Evolutionary conservation across 768 basidiomycete species (phyloP).

Genomic region (Amyloporia xantha): DNA sequence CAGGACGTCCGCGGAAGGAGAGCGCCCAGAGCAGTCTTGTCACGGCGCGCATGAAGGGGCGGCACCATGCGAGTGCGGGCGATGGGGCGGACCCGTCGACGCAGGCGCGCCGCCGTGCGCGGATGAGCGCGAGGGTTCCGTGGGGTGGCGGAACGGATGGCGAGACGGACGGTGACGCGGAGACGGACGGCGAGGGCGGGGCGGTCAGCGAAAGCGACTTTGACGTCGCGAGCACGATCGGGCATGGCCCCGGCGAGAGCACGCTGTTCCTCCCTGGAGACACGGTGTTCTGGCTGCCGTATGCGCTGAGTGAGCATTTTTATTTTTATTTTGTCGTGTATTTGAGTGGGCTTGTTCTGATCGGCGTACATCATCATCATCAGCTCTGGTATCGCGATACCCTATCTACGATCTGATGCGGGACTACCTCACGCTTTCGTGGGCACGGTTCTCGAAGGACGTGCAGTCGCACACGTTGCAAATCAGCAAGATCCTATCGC

Average conservation of each 20-base stretch:
- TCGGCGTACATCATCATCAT: neutral
- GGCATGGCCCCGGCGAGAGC: constrained; percentile 81
- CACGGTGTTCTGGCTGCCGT: constrained; percentile 93
- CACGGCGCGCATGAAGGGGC: constrained; percentile 57
- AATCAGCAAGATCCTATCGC: constrained; percentile 81
- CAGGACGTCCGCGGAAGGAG: constrained; percentile 71
- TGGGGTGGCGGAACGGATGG: constrained; percentile 59
- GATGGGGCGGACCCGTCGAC: constrained; percentile 44
- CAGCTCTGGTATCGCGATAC: constrained; percentile 83
- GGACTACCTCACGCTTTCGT: constrained; percentile 91
- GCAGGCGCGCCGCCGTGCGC: constrained; percentile 52
- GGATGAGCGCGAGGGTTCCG: constrained; percentile 56
- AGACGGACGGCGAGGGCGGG: constrained; percentile 66
- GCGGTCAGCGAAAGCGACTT: constrained; percentile 84
- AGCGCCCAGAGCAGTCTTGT: constrained; percentile 63
- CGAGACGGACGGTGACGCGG: constrained; percentile 67
- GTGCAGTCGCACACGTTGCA: constrained; percentile 89
- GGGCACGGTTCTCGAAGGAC: constrained; percentile 92
- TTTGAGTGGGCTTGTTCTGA: constrained; percentile 7
- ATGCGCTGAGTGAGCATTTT: constrained; percentile 67
- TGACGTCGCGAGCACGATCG: constrained; percentile 73
- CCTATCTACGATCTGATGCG: constrained; percentile 94
- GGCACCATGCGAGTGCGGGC: constrained; percentile 46
- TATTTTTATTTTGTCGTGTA: constrained; percentile 5
- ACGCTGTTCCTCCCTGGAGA: constrained; percentile 85